Conservation (phyloP, 2,329 filamentous ascomycete species). For the Colletotrichum viniferum region DNA sequence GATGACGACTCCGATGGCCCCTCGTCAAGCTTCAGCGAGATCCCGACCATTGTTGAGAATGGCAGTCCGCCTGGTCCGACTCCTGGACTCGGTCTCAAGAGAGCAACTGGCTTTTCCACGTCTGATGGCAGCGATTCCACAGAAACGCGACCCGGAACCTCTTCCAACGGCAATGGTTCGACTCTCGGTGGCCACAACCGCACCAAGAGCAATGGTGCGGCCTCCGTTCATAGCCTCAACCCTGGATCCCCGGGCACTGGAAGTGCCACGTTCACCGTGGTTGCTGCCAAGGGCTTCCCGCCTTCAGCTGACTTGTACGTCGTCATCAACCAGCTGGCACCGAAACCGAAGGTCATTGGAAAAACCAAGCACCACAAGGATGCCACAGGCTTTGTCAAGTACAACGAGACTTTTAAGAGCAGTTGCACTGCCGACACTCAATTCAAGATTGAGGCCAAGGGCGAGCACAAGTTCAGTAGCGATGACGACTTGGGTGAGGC, state of each 20-base stretch:
- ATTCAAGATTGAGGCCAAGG: conserved; percentile 86
- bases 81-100: conserved; percentile 40
- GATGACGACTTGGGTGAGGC: conserved; percentile 86
- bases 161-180: conserved; percentile 32
- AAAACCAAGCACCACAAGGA: conserved; percentile 93
- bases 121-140: conserved; percentile 23
- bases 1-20: conserved; percentile 56
- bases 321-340: conserved; percentile 67
- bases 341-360: conserved; percentile 79
- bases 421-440: conserved; percentile 80
- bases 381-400: conserved; percentile 66
- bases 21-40: conserved; percentile 34
- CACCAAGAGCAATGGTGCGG: conserved; percentile 64
- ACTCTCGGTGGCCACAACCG: conserved; percentile 47
- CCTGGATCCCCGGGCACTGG: conserved; percentile 68
- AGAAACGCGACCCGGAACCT: conserved; percentile 34
- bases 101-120: conserved; percentile 40
- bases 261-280: conserved; percentile 78
- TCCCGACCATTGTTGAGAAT: conserved; percentile 48
- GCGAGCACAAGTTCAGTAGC: conserved; percentile 82
- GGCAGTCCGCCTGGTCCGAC: conserved; percentile 38
- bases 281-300: conserved; percentile 81
- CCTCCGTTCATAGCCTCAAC: conserved; percentile 69
- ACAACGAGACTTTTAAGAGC: conserved; percentile 80
- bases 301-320: conserved; percentile 80